Percentiles rank a stretch among this genome's conserved stretches.
phyloP scores from a whole-genome alignment of 805 yeast species.

The Ogataea siamensis region DNA sequence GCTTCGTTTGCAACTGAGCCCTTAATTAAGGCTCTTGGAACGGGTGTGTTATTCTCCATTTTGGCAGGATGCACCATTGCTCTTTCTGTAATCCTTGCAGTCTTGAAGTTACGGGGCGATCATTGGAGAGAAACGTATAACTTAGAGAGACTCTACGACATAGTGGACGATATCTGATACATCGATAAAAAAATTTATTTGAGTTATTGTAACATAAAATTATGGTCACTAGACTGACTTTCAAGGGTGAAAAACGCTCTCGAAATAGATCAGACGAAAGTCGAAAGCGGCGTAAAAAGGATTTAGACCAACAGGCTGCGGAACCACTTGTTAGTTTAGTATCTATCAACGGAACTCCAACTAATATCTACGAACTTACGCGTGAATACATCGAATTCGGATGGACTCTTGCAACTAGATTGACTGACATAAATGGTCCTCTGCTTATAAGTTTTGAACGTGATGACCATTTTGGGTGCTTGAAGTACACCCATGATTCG shows the following conservation, averaged over 20 bases:
- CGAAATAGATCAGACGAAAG: conserved; percentile 5
- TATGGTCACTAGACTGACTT: conserved; percentile 34
- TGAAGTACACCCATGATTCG: conserved; percentile 15
- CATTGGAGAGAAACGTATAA: conserved; percentile 63
- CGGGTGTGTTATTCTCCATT: conserved; percentile 69
- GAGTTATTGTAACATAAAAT: conserved; percentile 6
- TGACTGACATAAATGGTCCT: conserved; percentile 26
- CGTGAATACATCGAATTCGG: conserved; percentile 24
- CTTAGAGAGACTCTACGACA: conserved; percentile 54
- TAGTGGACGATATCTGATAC: conserved; percentile 32
- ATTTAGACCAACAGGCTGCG: neutral
- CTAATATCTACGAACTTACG: conserved; percentile 20
- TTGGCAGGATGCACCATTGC: conserved; percentile 55
- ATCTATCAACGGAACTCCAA: conserved; percentile 25
- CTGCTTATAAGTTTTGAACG: conserved; percentile 19
- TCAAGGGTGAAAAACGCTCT: conserved; percentile 31
- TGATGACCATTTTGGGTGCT: conserved; percentile 15
- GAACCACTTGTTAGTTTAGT: conserved; percentile 7
- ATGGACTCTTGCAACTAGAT: neutral
- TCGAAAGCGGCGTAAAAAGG: neutral
- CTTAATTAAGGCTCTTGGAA: conserved; percentile 59
- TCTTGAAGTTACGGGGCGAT: conserved; percentile 56
- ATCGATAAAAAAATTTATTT: conserved; percentile 2
- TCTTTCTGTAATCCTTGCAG: conserved; percentile 40
- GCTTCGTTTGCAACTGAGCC: conserved; percentile 79